Base-by-base conservation (phyloP, 1,139 yeast species). In the Yamadazyma jaroonii region DNA sequence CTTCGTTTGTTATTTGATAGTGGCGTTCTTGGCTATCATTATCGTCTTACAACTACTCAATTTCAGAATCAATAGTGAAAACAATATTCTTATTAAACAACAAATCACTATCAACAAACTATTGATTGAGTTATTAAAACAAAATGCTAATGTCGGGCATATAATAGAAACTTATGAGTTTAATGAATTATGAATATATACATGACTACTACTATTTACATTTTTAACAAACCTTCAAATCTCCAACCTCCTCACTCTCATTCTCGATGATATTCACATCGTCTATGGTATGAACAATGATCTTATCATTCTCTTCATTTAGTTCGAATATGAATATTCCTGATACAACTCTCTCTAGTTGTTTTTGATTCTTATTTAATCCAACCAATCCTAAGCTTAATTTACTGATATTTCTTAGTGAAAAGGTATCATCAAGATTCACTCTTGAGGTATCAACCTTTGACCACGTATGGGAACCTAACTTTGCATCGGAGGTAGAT, bases 281-380 rank as follows among this genome's bases (percentile, higher is more conserved):
- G 47, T 87, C 95, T 32, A 88, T 72, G 1, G 89, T 82, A 54
- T 87, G 92, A n/a, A 81, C 86, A 23, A 70, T 40, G 17, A 88
- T 77, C 43, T 67, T 55, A 37, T 77, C 72, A 57, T 85, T 82
- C 24, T 69, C 67, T 10, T 67, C 67, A 52, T 74, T 78, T 43
- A 88, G 68, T 50, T 85, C 95, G 55, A 87, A 87, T 25, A 86
- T 77, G 55, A 88, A 87, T 7, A 84, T 63, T 1, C 96, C 96
- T 36, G 77, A 72, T 10, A 82, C 56, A 3, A 79, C 72, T 30
- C 84, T 53, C 40, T 79, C 81, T 17, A 70, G 49, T 30, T 52
- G 56, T 25, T 39, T 39, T 22, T 58, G 50, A 15, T 33, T 33
- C 29, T 48, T 52, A 31, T 61, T 72, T 39, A 67, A 49, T 4